These are phyloP conservation scores for Cryptococcus deneoformans DNA, from an alignment of 1,284 basidiomycete species.

Conservation along the genomic window DNA sequence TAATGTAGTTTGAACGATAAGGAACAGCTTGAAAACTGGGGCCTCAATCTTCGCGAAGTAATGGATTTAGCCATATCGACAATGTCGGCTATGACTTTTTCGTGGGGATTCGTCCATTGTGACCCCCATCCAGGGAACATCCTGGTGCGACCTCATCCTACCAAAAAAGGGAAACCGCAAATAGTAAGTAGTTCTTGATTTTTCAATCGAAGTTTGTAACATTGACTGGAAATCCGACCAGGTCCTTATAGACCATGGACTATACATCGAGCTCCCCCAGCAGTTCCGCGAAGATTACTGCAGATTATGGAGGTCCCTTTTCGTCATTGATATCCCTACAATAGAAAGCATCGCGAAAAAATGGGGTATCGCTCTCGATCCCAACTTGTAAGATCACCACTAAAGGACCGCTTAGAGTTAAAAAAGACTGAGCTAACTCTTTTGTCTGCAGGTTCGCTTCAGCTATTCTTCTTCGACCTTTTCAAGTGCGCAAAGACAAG, in stretches of 20 bases:
- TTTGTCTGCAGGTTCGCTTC: slow-evolving; percentile 41
- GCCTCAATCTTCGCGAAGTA: slow-evolving; percentile 53
- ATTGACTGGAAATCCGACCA: slow-evolving; percentile 7
- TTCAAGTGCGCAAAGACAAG: slow-evolving; percentile 29
- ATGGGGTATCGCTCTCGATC: slow-evolving; percentile 73
- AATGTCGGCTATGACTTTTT: slow-evolving; percentile 83
- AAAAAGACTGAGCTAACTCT: not conserved
- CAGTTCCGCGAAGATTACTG: slow-evolving; percentile 71
- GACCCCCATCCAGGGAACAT: slow-evolving; percentile 70
- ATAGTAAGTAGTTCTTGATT: slow-evolving; percentile 55
- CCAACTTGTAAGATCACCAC: slow-evolving; percentile 57
- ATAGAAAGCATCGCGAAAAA: slow-evolving; percentile 62
- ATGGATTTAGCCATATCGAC: slow-evolving; percentile 55
- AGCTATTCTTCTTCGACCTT: slow-evolving; percentile 46
- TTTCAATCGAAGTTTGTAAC: not conserved
- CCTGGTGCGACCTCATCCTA: slow-evolving; percentile 71
- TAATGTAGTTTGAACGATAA: slow-evolving; percentile 63
- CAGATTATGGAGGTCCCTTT: slow-evolving; percentile 71
- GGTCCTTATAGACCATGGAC: slow-evolving; percentile 76
- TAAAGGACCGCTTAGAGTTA: too few species aligned
- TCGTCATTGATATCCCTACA: slow-evolving; percentile 63
- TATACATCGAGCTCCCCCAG: slow-evolving; percentile 69
- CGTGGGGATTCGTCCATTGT: slow-evolving; percentile 77
- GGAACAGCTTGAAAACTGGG: slow-evolving; percentile 46
- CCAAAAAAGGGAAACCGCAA: slow-evolving; percentile 61